Percentiles rank a stretch among this genome's conserved stretches.
These are phyloP conservation scores for Globisporangium uncinulatum DNA, from an alignment of 352 stramenopile genomes.

Conservation along the genomic window DNA sequence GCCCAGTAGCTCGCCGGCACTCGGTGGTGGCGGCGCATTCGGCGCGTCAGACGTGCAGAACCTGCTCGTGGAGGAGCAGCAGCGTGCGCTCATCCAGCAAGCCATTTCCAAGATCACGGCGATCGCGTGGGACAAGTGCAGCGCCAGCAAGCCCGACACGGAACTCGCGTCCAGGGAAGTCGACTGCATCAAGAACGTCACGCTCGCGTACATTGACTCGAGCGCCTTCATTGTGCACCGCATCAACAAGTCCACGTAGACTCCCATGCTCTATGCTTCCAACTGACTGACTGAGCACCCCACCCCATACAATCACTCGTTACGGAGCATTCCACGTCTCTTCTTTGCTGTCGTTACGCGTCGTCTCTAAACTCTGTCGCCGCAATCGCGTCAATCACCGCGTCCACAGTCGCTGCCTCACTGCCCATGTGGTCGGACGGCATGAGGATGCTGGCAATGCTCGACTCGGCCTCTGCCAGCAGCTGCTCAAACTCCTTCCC, in stretches of 20 bases:
- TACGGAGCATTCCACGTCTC: too few relatives aligned
- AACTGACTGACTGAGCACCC: neutral
- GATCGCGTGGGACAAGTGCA: constrained; percentile 88
- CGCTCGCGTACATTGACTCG: constrained; percentile 82
- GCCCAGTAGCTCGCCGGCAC: constrained; percentile 18
- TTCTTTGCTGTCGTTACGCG: too few relatives aligned
- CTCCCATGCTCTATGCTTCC: neutral
- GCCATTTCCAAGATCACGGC: constrained; percentile 87
- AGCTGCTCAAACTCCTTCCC: constrained; percentile 65
- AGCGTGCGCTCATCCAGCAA: constrained; percentile 83
- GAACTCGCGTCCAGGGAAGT: constrained; percentile 77
- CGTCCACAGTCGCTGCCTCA: constrained; percentile 6
- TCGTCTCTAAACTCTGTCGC: constrained; percentile 5
- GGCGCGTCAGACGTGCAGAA: constrained; percentile 69
- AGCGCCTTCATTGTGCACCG: constrained; percentile 83
- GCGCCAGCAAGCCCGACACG: constrained; percentile 73
- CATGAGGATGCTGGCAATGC: constrained; percentile 40
- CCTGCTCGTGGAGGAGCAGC: constrained; percentile 84
- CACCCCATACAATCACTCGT: neutral
- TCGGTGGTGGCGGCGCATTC: constrained; percentile 9
- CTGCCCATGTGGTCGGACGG: neutral
- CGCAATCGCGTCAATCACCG: constrained; percentile 11
- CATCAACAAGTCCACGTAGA: constrained; percentile 63
- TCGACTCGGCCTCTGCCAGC: constrained; percentile 65
- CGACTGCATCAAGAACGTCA: constrained; percentile 87